Evolutionary conservation across 345 rosid species (phyloP), one percentile per base, ranked within the genome.

Genomic region (Linum usitatissimum): DNA sequence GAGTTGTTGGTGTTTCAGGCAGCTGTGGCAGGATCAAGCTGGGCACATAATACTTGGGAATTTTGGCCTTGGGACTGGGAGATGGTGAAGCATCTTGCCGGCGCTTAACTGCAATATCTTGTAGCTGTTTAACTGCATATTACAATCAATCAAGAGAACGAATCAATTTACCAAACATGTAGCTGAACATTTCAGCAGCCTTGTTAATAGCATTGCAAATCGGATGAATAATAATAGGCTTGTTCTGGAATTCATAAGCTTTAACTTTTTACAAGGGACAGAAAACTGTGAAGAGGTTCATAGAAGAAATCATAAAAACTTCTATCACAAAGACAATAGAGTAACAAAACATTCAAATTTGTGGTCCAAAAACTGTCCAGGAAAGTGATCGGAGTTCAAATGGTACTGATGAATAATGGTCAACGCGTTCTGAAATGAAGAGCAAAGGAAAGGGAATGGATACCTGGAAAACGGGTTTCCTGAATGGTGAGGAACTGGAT

Each of bases 391-490:
- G 14, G 17, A 60, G 59, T 2, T 15, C 30, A 59, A 30, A 51
- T 0, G 23, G 49, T 39, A 20, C 4, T 9, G 23, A 39, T 23
- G 30, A 17, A 28, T 18, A 28, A 4, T 28, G 30, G 30, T 18
- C 30, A 18, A 55, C 3, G 14, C 4, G 21, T 10, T 28, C 19
- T 48, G 63, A 13, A 19, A 34, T 13, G 53, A 15, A 8, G 28
- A 18, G 56, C 30, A 3, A 9, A 67, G 39, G 45, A 21, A n/a
- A 45, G 36, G 61, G 55, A 18, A 53, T 30, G 38, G 38, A 4
- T 66, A 80, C 87, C 81, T 66, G 80, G 69, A 70, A 76, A 73
- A 65, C 57, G 59, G 73, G 80, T 58, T 64, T 74, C 87, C 59
- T 71, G 79, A 10, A 79, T 61, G 39, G 78, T 76, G 61, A 82